These are phyloP conservation scores for Russula emetica DNA, from an alignment of 768 basidiomycete species.

Conservation along the genomic window DNA sequence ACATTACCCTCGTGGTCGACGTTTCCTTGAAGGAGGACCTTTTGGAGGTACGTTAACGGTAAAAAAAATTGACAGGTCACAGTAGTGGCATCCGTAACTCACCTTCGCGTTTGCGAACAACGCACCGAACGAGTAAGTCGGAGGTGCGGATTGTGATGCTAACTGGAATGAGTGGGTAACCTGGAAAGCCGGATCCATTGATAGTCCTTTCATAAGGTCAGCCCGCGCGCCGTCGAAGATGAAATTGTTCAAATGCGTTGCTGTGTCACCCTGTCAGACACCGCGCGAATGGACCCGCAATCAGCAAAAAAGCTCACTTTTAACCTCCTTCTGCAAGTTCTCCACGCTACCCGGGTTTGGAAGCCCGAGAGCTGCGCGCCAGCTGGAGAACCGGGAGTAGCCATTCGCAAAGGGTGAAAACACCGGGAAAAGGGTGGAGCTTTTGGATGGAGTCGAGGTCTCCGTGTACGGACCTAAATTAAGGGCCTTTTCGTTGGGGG, in stretches of 20 bases:
- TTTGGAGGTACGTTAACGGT: conserved; percentile 7
- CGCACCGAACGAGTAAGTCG: conserved; percentile 93
- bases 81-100: conserved; percentile 28
- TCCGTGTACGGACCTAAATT: conserved; percentile 6
- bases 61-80: conserved; percentile 5
- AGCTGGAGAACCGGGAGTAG: conserved; percentile 70
- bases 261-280: conserved; percentile 40
- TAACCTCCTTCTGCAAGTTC: conserved; percentile 90
- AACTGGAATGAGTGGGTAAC: conserved; percentile 94
- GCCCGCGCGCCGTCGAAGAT: conserved; percentile 97
- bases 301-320: conserved; percentile 50
- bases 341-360: conserved; percentile 92
- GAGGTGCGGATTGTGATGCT: conserved; percentile 76
- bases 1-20: conserved; percentile 93
- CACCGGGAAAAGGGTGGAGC: conserved; percentile 6
- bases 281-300: conserved; percentile 1
- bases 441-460: conserved; percentile 14
- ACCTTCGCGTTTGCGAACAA: conserved; percentile 86
- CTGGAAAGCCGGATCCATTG: conserved; percentile 94
- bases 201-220: conserved; percentile 90
- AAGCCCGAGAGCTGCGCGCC: conserved; percentile 77
- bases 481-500: conserved; percentile 16
- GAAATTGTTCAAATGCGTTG: conserved; percentile 88
- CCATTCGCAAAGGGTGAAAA: conserved; percentile 57
- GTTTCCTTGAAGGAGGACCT: conserved; percentile 91